These are phyloP conservation scores for Nakaseomyces nivariensis DNA, from an alignment of 1,139 yeast genomes.

Conservation along the genomic window DNA sequence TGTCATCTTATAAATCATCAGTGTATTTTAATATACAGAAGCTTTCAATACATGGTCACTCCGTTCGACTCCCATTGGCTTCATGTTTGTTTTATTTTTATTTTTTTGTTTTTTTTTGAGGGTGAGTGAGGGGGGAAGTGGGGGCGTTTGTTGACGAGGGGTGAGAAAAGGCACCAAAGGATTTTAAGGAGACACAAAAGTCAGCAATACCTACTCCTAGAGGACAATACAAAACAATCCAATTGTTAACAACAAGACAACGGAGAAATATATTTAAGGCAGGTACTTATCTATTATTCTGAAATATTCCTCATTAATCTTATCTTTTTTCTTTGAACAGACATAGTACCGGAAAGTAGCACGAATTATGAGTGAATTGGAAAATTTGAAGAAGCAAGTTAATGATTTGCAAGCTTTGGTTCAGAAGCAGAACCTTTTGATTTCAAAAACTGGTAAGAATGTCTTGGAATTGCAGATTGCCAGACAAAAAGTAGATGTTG, in stretches of 20 bases:
- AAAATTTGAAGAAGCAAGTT: constrained; percentile 36
- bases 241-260: background rate
- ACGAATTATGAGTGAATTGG: constrained; percentile 21
- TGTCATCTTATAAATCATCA: too few relatives aligned
- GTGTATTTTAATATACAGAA: too few relatives aligned
- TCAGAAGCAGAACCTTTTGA: constrained; percentile 36
- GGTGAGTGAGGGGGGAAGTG: too few relatives aligned
- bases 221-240: too few relatives aligned
- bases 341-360: too few relatives aligned
- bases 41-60: too few relatives aligned
- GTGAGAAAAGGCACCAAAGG: background rate
- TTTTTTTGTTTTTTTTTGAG: too few relatives aligned
- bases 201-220: background rate
- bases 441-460: constrained; percentile 68
- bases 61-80: too few relatives aligned
- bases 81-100: too few relatives aligned
- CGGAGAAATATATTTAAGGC: background rate
- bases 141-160: background rate
- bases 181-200: background rate
- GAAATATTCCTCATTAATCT: background rate
- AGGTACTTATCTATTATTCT: background rate
- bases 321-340: background rate
- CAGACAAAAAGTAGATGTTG: constrained; percentile 31
- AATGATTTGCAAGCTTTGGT: constrained; percentile 42
- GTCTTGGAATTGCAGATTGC: constrained; percentile 57